These are phyloP conservation scores for Komagataella kurtzmanii DNA, from an alignment of 805 yeast genomes.

Conservation along the genomic window DNA sequence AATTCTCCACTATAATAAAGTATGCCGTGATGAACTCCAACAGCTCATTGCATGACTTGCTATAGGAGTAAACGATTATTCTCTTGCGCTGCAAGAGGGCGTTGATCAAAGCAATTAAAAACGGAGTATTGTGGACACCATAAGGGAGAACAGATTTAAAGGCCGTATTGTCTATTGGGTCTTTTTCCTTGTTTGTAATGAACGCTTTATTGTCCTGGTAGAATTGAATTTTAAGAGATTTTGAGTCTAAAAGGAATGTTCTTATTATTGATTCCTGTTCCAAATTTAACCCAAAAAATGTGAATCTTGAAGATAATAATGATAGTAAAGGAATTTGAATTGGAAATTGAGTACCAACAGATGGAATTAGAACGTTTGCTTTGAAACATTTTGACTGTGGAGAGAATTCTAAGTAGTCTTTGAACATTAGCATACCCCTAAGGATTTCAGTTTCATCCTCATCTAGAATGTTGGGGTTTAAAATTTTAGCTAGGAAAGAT, in stretches of 20 bases:
- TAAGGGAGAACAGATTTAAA: slow-evolving; percentile 4
- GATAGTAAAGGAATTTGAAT: slow-evolving; percentile 12
- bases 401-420: not conserved
- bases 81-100: slow-evolving; percentile 34
- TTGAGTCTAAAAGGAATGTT: slow-evolving; percentile 5
- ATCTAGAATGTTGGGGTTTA: not conserved
- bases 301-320: slow-evolving; percentile 11
- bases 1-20: slow-evolving; percentile 15
- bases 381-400: not conserved
- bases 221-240: not conserved
- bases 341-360: slow-evolving; percentile 15
- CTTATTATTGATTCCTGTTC: slow-evolving; percentile 13
- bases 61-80: slow-evolving; percentile 23
- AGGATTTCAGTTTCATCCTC: not conserved
- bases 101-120: slow-evolving; percentile 30
- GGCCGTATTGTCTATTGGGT: not conserved
- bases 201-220: not conserved
- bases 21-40: slow-evolving; percentile 28
- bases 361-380: not conserved
- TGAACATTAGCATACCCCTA: not conserved
- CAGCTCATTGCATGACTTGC: slow-evolving; percentile 30
- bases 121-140: slow-evolving; percentile 18
- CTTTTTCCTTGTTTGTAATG: not conserved
- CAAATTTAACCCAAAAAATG: slow-evolving; percentile 18
- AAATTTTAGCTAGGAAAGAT: not conserved